Base-by-base conservation (phyloP, 2,329 filamentous ascomycete species). In the Fusarium dlaminii region DNA sequence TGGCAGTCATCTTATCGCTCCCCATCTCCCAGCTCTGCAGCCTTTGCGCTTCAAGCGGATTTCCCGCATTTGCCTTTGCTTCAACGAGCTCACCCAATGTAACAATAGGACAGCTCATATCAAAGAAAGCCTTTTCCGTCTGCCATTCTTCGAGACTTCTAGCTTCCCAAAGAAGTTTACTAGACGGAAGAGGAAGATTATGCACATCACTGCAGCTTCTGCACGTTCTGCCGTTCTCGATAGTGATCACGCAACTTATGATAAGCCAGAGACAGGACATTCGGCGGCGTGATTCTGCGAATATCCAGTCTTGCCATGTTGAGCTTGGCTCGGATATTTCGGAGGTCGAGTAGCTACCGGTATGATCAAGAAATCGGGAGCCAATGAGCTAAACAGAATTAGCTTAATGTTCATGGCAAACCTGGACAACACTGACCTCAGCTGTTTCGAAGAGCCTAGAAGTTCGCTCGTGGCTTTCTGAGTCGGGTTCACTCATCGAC, bases 281-380 rank as follows among this genome's bases (percentile, higher is more conserved):
- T 15, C 80, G 66, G 32, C 80, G 73, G 0, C 80, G 73, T 1
- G 80, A 80, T 54, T 82, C 80, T 1, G 78, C 77, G 32, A 80
- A 78, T 10, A 82, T 75, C 79, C 80, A 82, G 13, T 77, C 74
- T 54, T 80, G 68, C 80, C 79, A 82, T 4, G 68, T 75, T 7
- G 20, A 37, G 11, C 75, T 77, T 4, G 73, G 69, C 14, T 73
- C 45, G 1, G 45, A 51, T 5, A 48, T 7, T 20, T 81, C 78
- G 0, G 77, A 70, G 10, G 48, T 59, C 2, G 73, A 68, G 20
- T 68, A 79, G 4, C 14, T 63, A 0, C 63, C 69, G 0, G 66
- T 24, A 8, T 74, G 48, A 0, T 56, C 34, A 1, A 73, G 64
- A 13, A 79, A 73, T 9, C 66, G 66, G 4, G 34, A 43, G 6